Evolutionary conservation across 768 basidiomycete species (phyloP).

Genomic region (Dentipellis sp.): DNA sequence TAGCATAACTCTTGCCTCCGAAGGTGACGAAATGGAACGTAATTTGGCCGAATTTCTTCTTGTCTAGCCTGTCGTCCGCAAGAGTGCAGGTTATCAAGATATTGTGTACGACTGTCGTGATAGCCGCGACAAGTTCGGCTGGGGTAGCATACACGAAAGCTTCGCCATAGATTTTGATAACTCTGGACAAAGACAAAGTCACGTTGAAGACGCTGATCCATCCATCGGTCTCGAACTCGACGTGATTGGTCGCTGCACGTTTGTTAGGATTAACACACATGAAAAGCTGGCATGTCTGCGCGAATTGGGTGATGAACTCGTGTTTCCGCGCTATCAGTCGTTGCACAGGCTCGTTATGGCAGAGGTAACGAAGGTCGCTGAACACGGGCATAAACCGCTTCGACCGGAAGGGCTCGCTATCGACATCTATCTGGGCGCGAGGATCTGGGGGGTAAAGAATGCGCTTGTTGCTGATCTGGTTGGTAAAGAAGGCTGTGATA

Average conservation of each 20-base stretch:
- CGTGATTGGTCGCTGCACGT: constrained; percentile 70
- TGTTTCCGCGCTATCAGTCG: constrained; percentile 62
- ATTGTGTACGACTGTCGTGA: constrained; percentile 58
- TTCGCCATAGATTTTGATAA: constrained; percentile 85
- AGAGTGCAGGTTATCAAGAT: constrained; percentile 66
- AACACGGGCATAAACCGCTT: constrained; percentile 97
- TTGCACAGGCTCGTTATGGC: constrained; percentile 74
- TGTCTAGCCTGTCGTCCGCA: constrained; percentile 59
- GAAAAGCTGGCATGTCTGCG: constrained; percentile 78
- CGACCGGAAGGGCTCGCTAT: constrained; percentile 82
- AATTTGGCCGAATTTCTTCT: constrained; percentile 51
- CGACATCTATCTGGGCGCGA: constrained; percentile 53
- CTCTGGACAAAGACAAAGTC: constrained; percentile 79
- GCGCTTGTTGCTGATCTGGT: constrained; percentile 70
- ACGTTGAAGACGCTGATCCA: constrained; percentile 98
- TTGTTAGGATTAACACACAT: constrained; percentile 90
- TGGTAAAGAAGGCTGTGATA: constrained; percentile 88
- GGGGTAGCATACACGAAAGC: constrained; percentile 55
- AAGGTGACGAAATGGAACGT: constrained; percentile 61
- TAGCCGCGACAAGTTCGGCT: constrained; percentile 55
- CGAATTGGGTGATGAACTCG: constrained; percentile 61
- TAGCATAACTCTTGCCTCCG: constrained; percentile 45
- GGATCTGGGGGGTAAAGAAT: constrained; percentile 35
- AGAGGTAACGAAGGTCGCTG: constrained; percentile 80
- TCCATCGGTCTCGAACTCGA: constrained; percentile 94